These are phyloP conservation scores for Aspergillus latus DNA, from an alignment of 2,329 filamentous ascomycete species.

Conservation along the genomic window DNA sequence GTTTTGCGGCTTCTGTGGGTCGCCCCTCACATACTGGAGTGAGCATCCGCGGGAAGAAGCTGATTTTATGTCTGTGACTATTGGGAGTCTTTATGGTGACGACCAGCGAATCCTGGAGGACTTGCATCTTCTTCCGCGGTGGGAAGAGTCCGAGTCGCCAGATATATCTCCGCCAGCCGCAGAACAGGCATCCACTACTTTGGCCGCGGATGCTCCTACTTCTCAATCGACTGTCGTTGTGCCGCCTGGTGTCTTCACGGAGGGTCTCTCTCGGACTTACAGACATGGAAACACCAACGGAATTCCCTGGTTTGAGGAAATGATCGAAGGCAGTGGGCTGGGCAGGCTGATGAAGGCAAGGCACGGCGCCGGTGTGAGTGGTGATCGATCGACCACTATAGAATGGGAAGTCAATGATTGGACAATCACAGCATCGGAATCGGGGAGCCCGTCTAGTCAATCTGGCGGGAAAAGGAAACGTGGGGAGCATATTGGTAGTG, in stretches of 20 bases:
- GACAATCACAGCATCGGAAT: slow-evolving; percentile 47
- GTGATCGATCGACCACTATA: slow-evolving; percentile 65
- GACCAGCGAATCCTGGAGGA: slow-evolving; percentile 73
- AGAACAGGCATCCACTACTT: slow-evolving; percentile 30
- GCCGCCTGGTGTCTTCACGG: slow-evolving; percentile 20
- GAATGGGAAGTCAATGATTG: slow-evolving; percentile 87
- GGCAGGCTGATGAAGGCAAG: slow-evolving; percentile 64
- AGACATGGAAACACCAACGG: slow-evolving; percentile 49
- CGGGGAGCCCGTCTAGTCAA: slow-evolving; percentile 20
- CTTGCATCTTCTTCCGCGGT: slow-evolving; percentile 65
- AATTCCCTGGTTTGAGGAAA: slow-evolving; percentile 80
- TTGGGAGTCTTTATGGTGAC: slow-evolving; percentile 72
- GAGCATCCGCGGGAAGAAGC: slow-evolving; percentile 70
- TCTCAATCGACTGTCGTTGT: slow-evolving; percentile 24
- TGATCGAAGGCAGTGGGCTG: slow-evolving; percentile 73
- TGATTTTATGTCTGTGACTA: slow-evolving; percentile 74
- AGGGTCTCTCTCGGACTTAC: slow-evolving; percentile 34
- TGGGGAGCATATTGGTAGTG: slow-evolving; percentile 14
- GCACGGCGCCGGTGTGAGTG: slow-evolving; percentile 58
- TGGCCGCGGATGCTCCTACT: slow-evolving; percentile 4
- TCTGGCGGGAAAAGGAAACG: slow-evolving; percentile 37
- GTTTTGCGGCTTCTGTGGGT: slow-evolving; percentile 92
- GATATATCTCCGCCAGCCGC: slow-evolving; percentile 15
- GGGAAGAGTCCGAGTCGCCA: slow-evolving; percentile 30
- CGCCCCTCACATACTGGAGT: slow-evolving; percentile 79